Base-by-base conservation (phyloP, 2,329 filamentous ascomycete genomes). In the Alternaria postmessia region DNA sequence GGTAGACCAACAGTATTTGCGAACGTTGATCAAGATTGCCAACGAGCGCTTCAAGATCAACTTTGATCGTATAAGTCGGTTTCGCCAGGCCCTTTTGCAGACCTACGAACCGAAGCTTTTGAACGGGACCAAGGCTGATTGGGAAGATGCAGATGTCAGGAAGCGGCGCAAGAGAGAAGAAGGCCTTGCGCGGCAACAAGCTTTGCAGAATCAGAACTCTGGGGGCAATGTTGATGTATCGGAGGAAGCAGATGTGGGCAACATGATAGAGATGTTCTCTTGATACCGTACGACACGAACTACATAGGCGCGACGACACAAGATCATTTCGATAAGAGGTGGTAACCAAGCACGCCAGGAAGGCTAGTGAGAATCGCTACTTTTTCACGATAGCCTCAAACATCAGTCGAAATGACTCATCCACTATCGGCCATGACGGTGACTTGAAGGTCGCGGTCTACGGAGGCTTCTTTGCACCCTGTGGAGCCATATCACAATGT, bases 1-100 rank as follows among this genome's bases (percentile, higher is more conserved):
- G 22, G 91, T 96, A 1, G 82, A 87, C 2, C 84, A 89, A 34
- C 81, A 81, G 8, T 93, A 95, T 71, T 83, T 97, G 5, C 80
- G 80, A 42, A 87, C 85, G 59, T 81, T 97, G 14, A 79, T 94
- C 12, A 77, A 80, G 4, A 85, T 96, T 57, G 88, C 90, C 7
- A 94, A 95, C 71, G 87, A 92, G 75, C 84, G 91, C 51, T 94
- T 95, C 71, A 79, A 73, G 8, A 87, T 90, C 74, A 95, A 94
- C 68, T 77, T 80, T 20, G 87, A 87, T 68, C 84, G 91, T 46
- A 93, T 91, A 62, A 83, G 83, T 48, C 83, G 90, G 42, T 93
- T 94, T 66, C 81, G 84, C 44, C 65, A 71, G 2, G 83, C 86
- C 7, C 78, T 92, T 42, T 66, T 75, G 76, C 78, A 46, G 65